Base-by-base conservation (phyloP, 176 grass and related monocot genomes). In the Triticum turgidum region DNA sequence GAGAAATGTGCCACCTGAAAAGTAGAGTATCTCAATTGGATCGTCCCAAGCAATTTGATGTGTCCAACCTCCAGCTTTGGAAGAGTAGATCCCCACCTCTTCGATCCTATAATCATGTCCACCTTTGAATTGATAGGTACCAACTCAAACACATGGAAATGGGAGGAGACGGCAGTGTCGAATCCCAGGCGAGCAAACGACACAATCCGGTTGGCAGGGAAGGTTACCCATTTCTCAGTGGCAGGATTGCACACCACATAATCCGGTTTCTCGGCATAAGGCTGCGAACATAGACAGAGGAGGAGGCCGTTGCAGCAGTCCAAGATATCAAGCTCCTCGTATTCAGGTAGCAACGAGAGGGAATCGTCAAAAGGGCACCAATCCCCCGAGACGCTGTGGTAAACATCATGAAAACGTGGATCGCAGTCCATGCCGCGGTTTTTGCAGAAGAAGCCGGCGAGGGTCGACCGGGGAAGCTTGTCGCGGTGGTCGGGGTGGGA, bases 401-500 rank as follows among this genome's bases (percentile, higher is more conserved):
- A 66, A 17, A 4, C 12, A 25, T 4, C 1, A 5, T 0, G 0
- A 47, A 47, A 47, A 47, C 45, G 45, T 13, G 45, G 45, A 47
- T 13, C 45, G 45, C 45, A 47, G 14, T 52, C 0, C 49, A 11
- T 17, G 49, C 45, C 45, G 49, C 2, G 11, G 21, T 1, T 22
- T 73, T 45, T 25, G 70, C 42, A 45, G 70, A 73, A 73, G 70
- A 73, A 45, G 70, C 38, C 70, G n/a, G 70, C 38, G 20, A 73
- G 38, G 11, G 70, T 73, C 2, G 39, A 73, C 11, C 2, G 11
- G 11, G 70, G n/a, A 11, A 73, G 71, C 39, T 73, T 73, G 0
- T 27, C 44, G 11, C 39, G 39, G 11, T 73, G 71, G 71, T 73
- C 71, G 0, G 39, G 71, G 71, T 73, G 39, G 2, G 71, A 47